phyloP scores from a whole-genome alignment of 2,329 filamentous ascomycete species.

The Scedosporium apiospermum region DNA sequence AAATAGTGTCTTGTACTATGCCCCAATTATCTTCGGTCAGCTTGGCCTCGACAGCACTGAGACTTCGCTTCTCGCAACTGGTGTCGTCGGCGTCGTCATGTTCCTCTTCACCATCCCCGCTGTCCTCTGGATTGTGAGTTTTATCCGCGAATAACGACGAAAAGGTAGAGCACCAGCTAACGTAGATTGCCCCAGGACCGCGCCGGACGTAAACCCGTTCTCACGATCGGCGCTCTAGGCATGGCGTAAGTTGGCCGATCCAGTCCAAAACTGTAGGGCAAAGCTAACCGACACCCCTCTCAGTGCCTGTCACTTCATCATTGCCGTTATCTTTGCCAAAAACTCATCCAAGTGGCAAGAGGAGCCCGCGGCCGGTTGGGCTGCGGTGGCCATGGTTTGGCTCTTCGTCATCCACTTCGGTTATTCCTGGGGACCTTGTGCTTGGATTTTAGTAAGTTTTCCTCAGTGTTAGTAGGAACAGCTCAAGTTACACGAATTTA shows the following conservation, averaged over 20 bases:
- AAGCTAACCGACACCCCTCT: not conserved
- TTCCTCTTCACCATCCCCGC: conserved; percentile 58
- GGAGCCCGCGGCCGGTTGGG: conserved; percentile 59
- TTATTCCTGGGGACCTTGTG: conserved; percentile 65
- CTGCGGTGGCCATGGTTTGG: conserved; percentile 59
- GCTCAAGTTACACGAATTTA: not conserved
- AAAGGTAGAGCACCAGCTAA: not conserved
- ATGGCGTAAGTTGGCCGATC: conserved; percentile 38
- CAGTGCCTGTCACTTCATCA: conserved; percentile 55
- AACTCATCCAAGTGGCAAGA: conserved; percentile 48
- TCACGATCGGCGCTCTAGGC: conserved; percentile 55
- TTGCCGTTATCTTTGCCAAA: conserved; percentile 58
- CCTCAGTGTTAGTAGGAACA: not conserved
- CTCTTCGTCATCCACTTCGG: conserved; percentile 67
- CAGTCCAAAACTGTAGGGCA: conserved; percentile 6
- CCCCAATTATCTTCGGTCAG: conserved; percentile 58
- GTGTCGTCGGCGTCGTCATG: conserved; percentile 63
- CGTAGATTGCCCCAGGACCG: conserved; percentile 30
- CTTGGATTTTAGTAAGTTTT: conserved; percentile 56
- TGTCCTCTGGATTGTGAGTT: conserved; percentile 45
- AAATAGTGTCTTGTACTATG: conserved; percentile 58
- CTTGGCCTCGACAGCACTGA: conserved; percentile 47
- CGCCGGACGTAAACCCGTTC: conserved; percentile 51
- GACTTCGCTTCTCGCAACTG: conserved; percentile 55
- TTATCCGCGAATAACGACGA: not conserved